Base-by-base conservation (phyloP, 306 rosid genomes). In the Citrullus colocynthis region DNA sequence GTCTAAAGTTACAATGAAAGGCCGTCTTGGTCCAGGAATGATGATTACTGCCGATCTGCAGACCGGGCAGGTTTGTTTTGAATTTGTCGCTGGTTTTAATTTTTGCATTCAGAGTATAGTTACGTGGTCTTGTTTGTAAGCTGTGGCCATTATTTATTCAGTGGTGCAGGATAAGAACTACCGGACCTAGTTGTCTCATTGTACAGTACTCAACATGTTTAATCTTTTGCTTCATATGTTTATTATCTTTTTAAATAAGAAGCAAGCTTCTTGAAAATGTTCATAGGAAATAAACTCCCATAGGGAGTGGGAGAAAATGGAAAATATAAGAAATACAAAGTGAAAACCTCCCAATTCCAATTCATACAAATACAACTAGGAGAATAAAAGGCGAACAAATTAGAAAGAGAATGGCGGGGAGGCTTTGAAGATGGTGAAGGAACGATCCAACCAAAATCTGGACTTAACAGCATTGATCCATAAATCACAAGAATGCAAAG, bases 1-100 rank as follows among this genome's bases (percentile, higher is more conserved):
- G 64, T 95, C 97, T 48, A 92, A 92, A 89, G 96, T 95, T 80
- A 88, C 87, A 82, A 88, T 84, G 91, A 95, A 95, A 89, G 99
- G 99, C 75, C 93, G 97, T 79, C 84, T 95, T 80, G 99, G 99
- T 85, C 97, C 99, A 44, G 99, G 99, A 87, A 95, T 95, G 94
- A 95, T 95, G 99, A 92, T 95, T 83, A 84, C 96, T 5, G 99
- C 89, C 85, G 99, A 95, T 88, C 86, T 95, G 86, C 69, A 10
- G 59, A 88, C 86, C 56, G 99, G 99, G 80, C 97, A 95, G 99
- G 99, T 93, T 75, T 77, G 88, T 59, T 48, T 44, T 75, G 39
- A 78, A 58, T 32, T 81, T 49, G 61, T 34, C 76, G 11, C 48
- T 17, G 44, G 37, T 67, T 6, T 9, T 24, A 21, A 17, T 74